These are phyloP conservation scores for Sphaerulina vaccinii DNA, from an alignment of 2,329 filamentous ascomycete species.

Conservation along the genomic window DNA sequence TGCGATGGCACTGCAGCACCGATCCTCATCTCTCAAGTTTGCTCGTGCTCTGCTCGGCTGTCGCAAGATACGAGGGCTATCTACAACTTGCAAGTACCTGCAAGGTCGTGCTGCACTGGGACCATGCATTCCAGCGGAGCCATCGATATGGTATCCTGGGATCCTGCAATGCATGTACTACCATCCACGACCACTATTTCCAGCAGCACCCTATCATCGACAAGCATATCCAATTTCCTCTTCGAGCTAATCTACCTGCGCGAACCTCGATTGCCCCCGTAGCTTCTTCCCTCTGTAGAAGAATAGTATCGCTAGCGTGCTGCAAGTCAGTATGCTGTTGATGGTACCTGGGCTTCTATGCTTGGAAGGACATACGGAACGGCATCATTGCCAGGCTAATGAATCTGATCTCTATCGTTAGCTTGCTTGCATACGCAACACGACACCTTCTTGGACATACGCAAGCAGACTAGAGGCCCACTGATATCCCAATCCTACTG, in stretches of 20 bases:
- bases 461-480: conserved; percentile 48
- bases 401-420: conserved; percentile 34
- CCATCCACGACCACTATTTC: conserved; percentile 19
- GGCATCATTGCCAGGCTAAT: conserved; percentile 51
- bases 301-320: conserved; percentile 44
- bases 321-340: conserved; percentile 25
- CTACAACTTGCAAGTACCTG: conserved; percentile 14
- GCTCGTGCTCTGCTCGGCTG: conserved; percentile 5
- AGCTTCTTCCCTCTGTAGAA: conserved; percentile 51
- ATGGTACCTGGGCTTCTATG: conserved; percentile 25
- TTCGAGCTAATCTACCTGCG: conserved; percentile 35
- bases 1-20: conserved; percentile 13
- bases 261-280: conserved; percentile 50
- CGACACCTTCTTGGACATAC: background rate
- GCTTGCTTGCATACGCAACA: background rate
- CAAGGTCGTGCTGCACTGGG: conserved; percentile 11
- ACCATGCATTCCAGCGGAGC: conserved; percentile 15
- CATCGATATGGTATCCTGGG: conserved; percentile 20
- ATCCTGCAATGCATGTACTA: conserved; percentile 22
- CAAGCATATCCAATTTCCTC: conserved; percentile 28
- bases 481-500: conserved; percentile 47
- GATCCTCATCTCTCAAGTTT: conserved; percentile 9
- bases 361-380: conserved; percentile 40
- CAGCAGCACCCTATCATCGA: conserved; percentile 12
- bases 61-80: conserved; percentile 23